A percentile compares a stretch with the other conserved stretches of the same genome.
Evolutionary conservation across 1,139 yeast species (phyloP).

Genomic region (Blastobotrys illinoisensis): DNA sequence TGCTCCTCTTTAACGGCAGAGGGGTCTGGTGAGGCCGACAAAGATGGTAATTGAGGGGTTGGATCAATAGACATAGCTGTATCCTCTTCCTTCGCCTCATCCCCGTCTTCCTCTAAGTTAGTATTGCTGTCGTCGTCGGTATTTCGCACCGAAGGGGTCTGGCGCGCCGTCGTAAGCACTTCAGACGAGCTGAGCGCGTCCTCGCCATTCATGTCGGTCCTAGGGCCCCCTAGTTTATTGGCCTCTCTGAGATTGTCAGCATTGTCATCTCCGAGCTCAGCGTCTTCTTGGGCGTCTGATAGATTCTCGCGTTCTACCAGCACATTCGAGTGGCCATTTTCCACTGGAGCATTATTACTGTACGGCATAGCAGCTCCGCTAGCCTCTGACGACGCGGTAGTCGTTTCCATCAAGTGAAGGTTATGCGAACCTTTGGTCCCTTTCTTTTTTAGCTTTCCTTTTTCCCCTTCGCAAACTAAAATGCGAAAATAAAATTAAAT

Average conservation of each 20-base stretch:
- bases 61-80: not conserved
- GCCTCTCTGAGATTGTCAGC: not conserved
- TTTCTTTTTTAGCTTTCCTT: not conserved
- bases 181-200: not conserved
- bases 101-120: not conserved
- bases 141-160: constrained; percentile 1
- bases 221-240: not conserved
- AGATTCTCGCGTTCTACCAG: not conserved
- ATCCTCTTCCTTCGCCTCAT: not conserved
- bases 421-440: not conserved
- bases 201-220: no score
- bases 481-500: not conserved
- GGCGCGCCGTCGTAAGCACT: not conserved
- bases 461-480: not conserved
- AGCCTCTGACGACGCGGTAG: not conserved
- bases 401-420: not conserved
- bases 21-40: constrained; percentile 4
- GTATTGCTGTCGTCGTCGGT: not conserved
- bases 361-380: not conserved
- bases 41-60: not conserved
- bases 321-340: not conserved
- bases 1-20: constrained; percentile 21
- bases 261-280: no score
- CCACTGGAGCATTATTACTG: not conserved
- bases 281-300: not conserved